Base-by-base conservation (phyloP, 78 protist species). In the Dictyostelium brefeldianum region DNA sequence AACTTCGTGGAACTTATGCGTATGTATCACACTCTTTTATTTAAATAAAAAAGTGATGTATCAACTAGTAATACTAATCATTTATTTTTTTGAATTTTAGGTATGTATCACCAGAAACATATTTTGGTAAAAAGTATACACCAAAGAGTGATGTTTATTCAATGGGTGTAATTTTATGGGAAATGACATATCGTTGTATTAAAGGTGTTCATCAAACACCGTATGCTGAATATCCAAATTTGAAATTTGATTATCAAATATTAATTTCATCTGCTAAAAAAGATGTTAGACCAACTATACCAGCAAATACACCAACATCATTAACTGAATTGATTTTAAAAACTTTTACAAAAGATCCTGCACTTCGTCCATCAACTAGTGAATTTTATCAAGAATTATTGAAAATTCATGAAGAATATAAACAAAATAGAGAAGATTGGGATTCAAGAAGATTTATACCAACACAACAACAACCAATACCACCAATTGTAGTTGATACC, bases 81-180 rank as follows among this genome's bases (percentile, higher is more conserved):
- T n/a, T n/a, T n/a, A n/a, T n/a, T n/a, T n/a, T n/a, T n/a, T n/a
- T n/a, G n/a, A n/a, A n/a, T n/a, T n/a, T n/a, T n/a, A n/a, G n/a
- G 11, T 85, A 94, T 53, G 90, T 81, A 0, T 83, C 96, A 46
- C 96, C 96, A 4, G 96, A 94, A 36, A 83, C 87, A 27, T 92
- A 82, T 50, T 81, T 81, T 74, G 96, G 96, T 15, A 81, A 56
- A 41, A 82, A 92, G 51, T 92, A 81, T 78, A 92, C 96, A 3
- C 41, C 79, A 22, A 92, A 92, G 69, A 71, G 81, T 31, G 96
- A 92, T 59, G 96, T 92, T 56, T 92, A 77, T 69, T 82, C 91
- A 57, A 81, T 92, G 90, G 96, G 96, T 41, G 83, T 92, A 65
- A 81, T 80, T 56, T 12, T 92, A 2, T 92, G 96, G 96, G 96